Percentiles rank a stretch among this genome's conserved stretches.
Conservation (phyloP, 306 rosid genomes). For the Prunus davidiana region DNA sequence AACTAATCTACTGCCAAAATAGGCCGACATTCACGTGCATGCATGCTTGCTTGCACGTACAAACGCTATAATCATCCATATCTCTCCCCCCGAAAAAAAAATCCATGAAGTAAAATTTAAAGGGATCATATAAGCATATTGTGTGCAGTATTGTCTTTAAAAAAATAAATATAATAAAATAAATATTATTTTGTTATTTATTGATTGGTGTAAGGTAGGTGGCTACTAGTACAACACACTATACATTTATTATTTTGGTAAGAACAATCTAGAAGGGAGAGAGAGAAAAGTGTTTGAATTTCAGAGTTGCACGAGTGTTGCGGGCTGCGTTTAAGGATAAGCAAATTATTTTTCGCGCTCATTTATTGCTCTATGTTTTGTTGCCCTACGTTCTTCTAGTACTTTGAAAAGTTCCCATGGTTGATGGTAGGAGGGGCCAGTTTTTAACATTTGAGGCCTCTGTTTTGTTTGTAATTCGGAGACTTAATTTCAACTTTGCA, state of each 20-base stretch:
- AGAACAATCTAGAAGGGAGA: conserved; percentile 21
- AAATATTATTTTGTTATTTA: not conserved
- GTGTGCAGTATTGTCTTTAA: not conserved
- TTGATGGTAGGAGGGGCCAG: too few relatives aligned
- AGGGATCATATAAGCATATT: not conserved
- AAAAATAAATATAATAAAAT: too few relatives aligned
- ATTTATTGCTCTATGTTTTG: too few relatives aligned
- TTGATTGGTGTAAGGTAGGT: conserved; percentile 7
- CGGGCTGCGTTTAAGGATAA: not conserved
- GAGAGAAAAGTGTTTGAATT: conserved; percentile 14
- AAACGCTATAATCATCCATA: conserved; percentile 10
- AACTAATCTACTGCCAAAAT: conserved; percentile 30
- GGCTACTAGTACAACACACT: not conserved
- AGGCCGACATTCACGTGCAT: conserved; percentile 46
- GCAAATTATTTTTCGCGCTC: too few relatives aligned
- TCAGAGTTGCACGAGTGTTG: conserved; percentile 60
- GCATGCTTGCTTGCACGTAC: conserved; percentile 44
- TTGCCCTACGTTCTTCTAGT: too few relatives aligned
- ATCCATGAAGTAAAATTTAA: too few relatives aligned
- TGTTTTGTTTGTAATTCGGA: too few relatives aligned
- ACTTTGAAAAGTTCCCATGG: too few relatives aligned
- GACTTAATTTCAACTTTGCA: too few relatives aligned
- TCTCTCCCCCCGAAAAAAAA: not conserved
- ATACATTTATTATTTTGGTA: not conserved
- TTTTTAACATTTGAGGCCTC: too few relatives aligned